Conservation (phyloP, 2,329 filamentous ascomycete genomes). For the Colletotrichum sp. region DNA sequence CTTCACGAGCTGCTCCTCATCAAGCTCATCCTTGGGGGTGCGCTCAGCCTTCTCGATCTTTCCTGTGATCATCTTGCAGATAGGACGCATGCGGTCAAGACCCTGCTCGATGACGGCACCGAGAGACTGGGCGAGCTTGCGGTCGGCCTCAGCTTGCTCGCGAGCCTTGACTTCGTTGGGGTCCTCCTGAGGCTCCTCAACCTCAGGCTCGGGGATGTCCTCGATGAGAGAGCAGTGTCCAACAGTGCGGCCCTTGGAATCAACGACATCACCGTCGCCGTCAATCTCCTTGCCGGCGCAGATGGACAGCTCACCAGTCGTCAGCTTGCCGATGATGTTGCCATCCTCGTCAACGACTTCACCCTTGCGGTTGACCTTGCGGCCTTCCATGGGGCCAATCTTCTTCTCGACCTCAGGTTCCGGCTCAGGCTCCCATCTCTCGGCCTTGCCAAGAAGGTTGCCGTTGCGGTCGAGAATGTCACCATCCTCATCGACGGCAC, state of each 20-base stretch:
- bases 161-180: conserved; percentile 51
- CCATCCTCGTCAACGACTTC: conserved; percentile 64
- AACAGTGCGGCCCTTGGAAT: conserved; percentile 69
- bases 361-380: conserved; percentile 62
- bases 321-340: conserved; percentile 69
- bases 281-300: conserved; percentile 74
- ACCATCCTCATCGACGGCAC: conserved; percentile 80
- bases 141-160: conserved; percentile 69
- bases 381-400: conserved; percentile 57
- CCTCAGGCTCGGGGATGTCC: conserved; percentile 54
- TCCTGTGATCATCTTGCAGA: conserved; percentile 87
- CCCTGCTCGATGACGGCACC: conserved; percentile 75
- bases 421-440: conserved; percentile 55
- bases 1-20: conserved; percentile 87
- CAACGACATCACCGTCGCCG: conserved; percentile 73
- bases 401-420: conserved; percentile 58
- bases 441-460: conserved; percentile 61
- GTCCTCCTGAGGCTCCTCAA: conserved; percentile 54
- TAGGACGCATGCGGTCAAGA: conserved; percentile 81
- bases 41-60: conserved; percentile 81
- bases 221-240: conserved; percentile 73
- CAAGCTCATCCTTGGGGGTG: conserved; percentile 83
- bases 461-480: conserved; percentile 81
- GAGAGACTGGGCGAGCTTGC: conserved; percentile 80
- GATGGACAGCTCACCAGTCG: conserved; percentile 68